A percentile compares a stretch with the other conserved stretches of the same genome.
Evolutionary conservation across 768 basidiomycete species (phyloP).

Genomic region (Russula vinacea): DNA sequence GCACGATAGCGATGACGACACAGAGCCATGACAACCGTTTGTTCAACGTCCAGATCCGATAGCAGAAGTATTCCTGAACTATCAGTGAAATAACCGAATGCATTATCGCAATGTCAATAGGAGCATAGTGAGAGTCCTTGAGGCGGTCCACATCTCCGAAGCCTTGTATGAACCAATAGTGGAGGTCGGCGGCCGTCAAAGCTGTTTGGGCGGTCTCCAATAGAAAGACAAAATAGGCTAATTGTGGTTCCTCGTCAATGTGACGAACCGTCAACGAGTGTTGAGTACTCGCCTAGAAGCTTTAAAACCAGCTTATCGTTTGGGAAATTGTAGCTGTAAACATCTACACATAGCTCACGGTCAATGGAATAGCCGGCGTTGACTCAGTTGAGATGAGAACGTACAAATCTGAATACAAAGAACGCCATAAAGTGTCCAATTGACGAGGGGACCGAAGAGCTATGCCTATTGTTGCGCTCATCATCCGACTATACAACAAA

Average conservation of each 20-base stretch:
- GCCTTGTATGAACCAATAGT: constrained; percentile 14
- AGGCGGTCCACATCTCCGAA: constrained; percentile 7
- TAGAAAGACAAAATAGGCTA: constrained; percentile 1
- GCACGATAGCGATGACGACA: neutral
- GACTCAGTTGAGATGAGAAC: neutral
- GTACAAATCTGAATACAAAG: constrained; percentile 36
- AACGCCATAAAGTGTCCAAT: constrained; percentile 34
- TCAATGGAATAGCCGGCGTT: neutral
- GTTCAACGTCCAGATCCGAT: constrained; percentile 4
- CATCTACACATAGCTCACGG: neutral
- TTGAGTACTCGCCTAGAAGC: neutral
- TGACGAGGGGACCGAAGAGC: constrained; percentile 28
- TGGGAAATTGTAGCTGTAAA: constrained; percentile 8
- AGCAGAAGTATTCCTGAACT: constrained; percentile 4
- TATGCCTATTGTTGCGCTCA: neutral
- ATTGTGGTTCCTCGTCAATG: neutral
- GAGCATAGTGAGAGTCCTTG: neutral
- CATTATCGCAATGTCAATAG: neutral
- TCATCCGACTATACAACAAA: neutral
- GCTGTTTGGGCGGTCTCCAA: constrained; percentile 6
- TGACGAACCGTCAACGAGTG: neutral
- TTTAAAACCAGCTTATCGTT: neutral
- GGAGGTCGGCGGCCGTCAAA: constrained; percentile 2
- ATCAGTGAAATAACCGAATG: neutral
- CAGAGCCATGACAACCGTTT: neutral